Conservation (phyloP, 192 early-diverging fungal genomes). For the Backusella parvicylindrica region DNA sequence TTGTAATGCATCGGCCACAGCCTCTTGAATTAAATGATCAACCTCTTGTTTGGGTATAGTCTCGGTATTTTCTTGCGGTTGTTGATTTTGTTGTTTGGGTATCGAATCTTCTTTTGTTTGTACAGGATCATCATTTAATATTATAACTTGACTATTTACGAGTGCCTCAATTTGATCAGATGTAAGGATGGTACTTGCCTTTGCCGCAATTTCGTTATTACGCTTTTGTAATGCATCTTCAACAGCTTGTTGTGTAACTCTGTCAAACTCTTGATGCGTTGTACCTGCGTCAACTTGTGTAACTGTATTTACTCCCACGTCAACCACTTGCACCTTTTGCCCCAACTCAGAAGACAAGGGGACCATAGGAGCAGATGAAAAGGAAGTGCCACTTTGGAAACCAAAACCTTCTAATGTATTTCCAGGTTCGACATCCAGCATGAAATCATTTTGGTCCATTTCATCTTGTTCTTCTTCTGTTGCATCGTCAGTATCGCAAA, state of each 20-base stretch:
- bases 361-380: neutral
- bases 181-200: neutral
- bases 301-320: constrained; percentile 18
- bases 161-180: neutral
- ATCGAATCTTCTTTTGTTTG: neutral
- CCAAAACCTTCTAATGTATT: neutral
- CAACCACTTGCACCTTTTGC: constrained; percentile 4
- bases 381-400: neutral
- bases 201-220: neutral
- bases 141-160: neutral
- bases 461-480: neutral
- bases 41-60: neutral
- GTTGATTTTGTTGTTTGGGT: neutral
- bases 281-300: neutral
- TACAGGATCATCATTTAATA: neutral
- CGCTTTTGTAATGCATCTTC: neutral
- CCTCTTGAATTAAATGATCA: neutral
- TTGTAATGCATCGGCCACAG: neutral
- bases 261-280: neutral
- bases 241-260: neutral
- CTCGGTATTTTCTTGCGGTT: neutral
- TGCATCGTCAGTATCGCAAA: neutral
- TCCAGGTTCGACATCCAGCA: neutral
- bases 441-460: neutral
- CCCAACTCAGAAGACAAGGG: constrained; percentile 20